phyloP scores from a whole-genome alignment of 2,329 filamentous ascomycete species.

The Colletotrichum chlorophyti region DNA sequence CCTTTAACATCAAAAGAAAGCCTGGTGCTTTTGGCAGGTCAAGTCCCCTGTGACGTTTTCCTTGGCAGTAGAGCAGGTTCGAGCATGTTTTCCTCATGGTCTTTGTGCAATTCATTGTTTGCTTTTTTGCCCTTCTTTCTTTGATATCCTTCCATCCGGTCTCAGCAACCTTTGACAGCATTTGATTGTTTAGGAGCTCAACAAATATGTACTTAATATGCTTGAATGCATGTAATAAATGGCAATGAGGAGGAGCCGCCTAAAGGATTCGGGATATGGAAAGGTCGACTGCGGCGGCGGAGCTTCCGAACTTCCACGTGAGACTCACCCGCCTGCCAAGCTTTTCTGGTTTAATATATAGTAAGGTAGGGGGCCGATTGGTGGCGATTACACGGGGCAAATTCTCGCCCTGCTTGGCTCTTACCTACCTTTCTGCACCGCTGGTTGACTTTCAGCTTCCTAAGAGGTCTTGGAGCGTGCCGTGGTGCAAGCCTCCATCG shows the following conservation, averaged over 20 bases:
- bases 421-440: background rate
- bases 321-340: constrained; percentile 11
- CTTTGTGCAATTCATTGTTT: background rate
- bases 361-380: too few species aligned
- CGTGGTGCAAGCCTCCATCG: too few species aligned
- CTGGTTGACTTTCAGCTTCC: too few species aligned
- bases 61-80: background rate
- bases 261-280: background rate
- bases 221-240: background rate
- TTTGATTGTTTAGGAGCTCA: background rate
- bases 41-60: background rate
- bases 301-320: constrained; percentile 19
- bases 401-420: too few species aligned
- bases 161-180: background rate
- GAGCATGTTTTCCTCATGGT: background rate
- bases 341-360: constrained; percentile 1
- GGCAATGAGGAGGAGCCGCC: too few species aligned
- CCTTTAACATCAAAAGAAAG: background rate
- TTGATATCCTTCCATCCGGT: background rate
- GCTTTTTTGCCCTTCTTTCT: background rate
- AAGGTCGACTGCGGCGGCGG: constrained; percentile 5
- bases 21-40: background rate
- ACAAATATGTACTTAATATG: too few species aligned
- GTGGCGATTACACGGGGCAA: too few species aligned
- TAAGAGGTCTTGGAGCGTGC: too few species aligned